Evolutionary conservation across 495 filamentous ascomycete species (phyloP).

Genomic region (Trichoderma asperelloides): DNA sequence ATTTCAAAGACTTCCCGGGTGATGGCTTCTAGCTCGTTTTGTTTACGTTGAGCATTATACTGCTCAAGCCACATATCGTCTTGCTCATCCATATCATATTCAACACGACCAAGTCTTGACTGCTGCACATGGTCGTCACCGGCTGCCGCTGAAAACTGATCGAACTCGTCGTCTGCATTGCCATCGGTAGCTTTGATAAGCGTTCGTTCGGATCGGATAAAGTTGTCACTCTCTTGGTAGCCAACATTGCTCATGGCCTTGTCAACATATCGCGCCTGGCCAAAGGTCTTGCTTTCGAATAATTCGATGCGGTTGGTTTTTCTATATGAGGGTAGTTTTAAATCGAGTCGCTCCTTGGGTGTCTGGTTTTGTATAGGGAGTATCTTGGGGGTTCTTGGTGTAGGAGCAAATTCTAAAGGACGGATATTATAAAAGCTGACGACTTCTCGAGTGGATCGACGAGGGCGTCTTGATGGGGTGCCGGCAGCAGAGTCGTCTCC

Average conservation of each 20-base stretch:
- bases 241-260: conserved; percentile 88
- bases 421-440: conserved; percentile 39
- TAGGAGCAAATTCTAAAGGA: conserved; percentile 24
- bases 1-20: conserved; percentile 92
- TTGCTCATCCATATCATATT: conserved; percentile 99
- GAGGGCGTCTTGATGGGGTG: conserved; percentile 38
- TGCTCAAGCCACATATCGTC: conserved; percentile 92
- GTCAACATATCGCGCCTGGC: conserved; percentile 60
- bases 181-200: conserved; percentile 69
- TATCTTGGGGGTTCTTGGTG: conserved; percentile 38
- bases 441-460: conserved; percentile 39
- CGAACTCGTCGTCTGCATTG: conserved; percentile 75
- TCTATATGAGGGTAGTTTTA: conserved; percentile 50
- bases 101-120: conserved; percentile 60
- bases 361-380: conserved; percentile 46
- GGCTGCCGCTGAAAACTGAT: conserved; percentile 48
- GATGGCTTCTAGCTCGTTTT: conserved; percentile 65
- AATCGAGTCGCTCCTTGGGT: conserved; percentile 49
- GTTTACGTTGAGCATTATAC: conserved; percentile 66
- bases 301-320: conserved; percentile 44
- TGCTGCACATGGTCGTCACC: conserved; percentile 49
- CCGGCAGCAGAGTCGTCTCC: conserved; percentile 19
- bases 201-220: conserved; percentile 62
- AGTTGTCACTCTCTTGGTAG: conserved; percentile 89
- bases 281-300: conserved; percentile 47